phyloP scores from a whole-genome alignment of 176 grass and related monocot species.

The Bromus sterilis region DNA sequence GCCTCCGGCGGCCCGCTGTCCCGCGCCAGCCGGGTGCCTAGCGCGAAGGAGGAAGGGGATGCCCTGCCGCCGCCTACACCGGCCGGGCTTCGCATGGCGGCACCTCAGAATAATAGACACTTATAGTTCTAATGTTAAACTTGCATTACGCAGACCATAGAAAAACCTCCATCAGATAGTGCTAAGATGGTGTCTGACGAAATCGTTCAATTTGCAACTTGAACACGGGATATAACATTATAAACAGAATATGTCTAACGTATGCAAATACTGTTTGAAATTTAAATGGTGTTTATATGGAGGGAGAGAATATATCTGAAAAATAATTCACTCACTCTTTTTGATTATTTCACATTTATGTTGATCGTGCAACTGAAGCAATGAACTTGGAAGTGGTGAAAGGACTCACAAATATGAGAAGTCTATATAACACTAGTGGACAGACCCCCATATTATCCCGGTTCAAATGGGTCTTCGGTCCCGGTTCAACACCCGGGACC shows the following conservation, averaged over 20 bases:
- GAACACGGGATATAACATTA: not conserved
- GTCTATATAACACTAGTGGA: too few relatives aligned
- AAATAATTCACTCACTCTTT: not conserved
- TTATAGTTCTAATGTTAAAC: not conserved
- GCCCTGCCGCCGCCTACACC: too few relatives aligned
- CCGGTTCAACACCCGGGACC: too few relatives aligned
- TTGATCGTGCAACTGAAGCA: not conserved
- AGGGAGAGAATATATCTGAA: not conserved
- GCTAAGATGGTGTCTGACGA: not conserved
- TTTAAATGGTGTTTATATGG: not conserved
- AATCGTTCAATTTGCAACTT: not conserved
- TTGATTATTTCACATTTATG: not conserved
- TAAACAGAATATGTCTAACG: not conserved
- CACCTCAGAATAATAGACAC: not conserved
- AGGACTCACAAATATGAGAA: constrained; percentile 4
- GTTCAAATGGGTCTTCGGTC: too few relatives aligned
- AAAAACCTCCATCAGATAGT: not conserved
- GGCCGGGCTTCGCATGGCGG: too few relatives aligned
- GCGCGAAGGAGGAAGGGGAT: too few relatives aligned
- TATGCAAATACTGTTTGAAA: not conserved
- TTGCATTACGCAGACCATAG: not conserved
- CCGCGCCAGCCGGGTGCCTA: too few relatives aligned
- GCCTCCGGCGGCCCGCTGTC: too few relatives aligned
- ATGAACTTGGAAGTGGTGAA: not conserved
- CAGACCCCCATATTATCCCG: too few relatives aligned